Evolutionary conservation across 441 rosid genomes (phyloP).

Genomic region (Erodium moschatum): DNA sequence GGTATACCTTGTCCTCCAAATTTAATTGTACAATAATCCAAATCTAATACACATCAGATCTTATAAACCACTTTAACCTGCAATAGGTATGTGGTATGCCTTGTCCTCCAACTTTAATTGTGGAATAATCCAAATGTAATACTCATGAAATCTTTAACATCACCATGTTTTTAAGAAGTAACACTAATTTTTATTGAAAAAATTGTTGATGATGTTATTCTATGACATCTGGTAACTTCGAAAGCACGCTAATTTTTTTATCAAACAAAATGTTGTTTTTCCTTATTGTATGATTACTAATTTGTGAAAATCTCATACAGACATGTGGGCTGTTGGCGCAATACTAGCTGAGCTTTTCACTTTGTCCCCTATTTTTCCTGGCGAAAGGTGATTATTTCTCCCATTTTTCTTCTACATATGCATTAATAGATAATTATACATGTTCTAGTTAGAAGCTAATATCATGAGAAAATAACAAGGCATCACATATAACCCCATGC

Average conservation of each 20-base stretch:
- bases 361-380: conserved; percentile 55
- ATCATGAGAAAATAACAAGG: neutral
- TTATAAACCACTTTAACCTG: conserved; percentile 34
- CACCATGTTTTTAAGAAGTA: neutral
- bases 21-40: neutral
- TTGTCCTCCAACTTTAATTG: neutral
- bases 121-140: neutral
- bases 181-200: neutral
- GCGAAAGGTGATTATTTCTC: conserved; percentile 47
- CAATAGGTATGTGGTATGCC: conserved; percentile 53
- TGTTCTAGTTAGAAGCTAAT: neutral
- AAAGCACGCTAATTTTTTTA: neutral
- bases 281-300: conserved; percentile 19
- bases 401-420: neutral
- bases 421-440: neutral
- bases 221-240: neutral
- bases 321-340: conserved; percentile 81
- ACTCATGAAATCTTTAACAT: too few species aligned
- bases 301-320: conserved; percentile 27
- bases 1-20: conserved; percentile 28
- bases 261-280: neutral
- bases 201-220: neutral
- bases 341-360: conserved; percentile 67
- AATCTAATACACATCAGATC: neutral
- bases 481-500: neutral